Conservation (phyloP, 2,329 filamentous ascomycete species). For the Aureobasidium lini region DNA sequence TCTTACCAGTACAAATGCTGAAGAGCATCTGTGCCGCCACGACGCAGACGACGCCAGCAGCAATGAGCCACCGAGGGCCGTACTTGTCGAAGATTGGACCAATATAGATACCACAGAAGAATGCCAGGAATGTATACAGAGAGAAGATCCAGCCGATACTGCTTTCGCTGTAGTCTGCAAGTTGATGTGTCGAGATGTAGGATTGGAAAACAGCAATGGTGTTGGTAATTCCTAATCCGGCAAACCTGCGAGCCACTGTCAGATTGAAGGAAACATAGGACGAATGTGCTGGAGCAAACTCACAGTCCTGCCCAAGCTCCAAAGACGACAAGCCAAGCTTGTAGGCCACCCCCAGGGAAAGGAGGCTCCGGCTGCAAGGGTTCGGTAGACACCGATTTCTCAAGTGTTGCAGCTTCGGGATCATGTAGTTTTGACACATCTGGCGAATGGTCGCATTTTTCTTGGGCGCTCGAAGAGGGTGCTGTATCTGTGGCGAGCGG, state of each 20-base stretch:
- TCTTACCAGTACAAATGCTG: slow-evolving; percentile 53
- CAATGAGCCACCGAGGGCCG: slow-evolving; percentile 50
- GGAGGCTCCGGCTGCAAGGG: not conserved
- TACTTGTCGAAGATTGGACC: slow-evolving; percentile 23
- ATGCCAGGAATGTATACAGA: slow-evolving; percentile 23
- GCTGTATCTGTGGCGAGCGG: too few relatives aligned
- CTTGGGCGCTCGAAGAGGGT: too few relatives aligned
- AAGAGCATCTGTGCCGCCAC: slow-evolving; percentile 59
- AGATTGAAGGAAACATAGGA: slow-evolving; percentile 51
- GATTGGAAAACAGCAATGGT: slow-evolving; percentile 18
- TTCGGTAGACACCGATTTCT: not conserved
- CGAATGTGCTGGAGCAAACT: not conserved
- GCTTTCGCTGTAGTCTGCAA: slow-evolving; percentile 19
- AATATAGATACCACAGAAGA: slow-evolving; percentile 21
- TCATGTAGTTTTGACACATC: too few relatives aligned
- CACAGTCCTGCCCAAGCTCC: slow-evolving; percentile 49
- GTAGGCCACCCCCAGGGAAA: slow-evolving; percentile 74
- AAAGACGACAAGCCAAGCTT: slow-evolving; percentile 79
- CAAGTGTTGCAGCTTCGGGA: too few relatives aligned
- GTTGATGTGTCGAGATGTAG: slow-evolving; percentile 20
- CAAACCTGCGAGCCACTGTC: slow-evolving; percentile 56
- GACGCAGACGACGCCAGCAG: slow-evolving; percentile 52
- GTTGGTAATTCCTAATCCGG: slow-evolving; percentile 17
- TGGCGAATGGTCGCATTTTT: too few relatives aligned
- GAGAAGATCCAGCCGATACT: slow-evolving; percentile 23